Percentiles rank a stretch among this genome's conserved stretches.
phyloP scores from a whole-genome alignment of 1,139 yeast genomes.

The Zygoascus sp. region DNA sequence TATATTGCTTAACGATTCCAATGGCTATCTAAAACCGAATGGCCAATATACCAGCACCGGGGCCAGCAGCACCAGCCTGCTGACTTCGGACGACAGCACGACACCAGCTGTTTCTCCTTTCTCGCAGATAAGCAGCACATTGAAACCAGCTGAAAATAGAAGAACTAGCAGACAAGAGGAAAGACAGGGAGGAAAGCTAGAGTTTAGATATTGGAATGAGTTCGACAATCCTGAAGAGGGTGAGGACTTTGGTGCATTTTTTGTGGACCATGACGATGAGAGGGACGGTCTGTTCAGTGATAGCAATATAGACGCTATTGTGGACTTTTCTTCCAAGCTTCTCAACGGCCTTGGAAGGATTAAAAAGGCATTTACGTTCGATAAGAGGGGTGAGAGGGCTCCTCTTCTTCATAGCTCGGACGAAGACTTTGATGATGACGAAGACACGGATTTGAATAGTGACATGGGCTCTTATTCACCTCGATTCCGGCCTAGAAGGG shows the following conservation, averaged over 20 bases:
- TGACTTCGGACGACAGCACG: constrained; percentile 5
- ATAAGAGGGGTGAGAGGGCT: constrained; percentile 14
- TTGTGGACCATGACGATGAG: constrained; percentile 34
- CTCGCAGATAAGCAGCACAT: not conserved
- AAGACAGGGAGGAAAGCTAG: constrained; percentile 30
- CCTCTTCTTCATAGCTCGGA: constrained; percentile 12
- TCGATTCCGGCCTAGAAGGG: constrained; percentile 20
- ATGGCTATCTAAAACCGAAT: not conserved
- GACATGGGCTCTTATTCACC: constrained; percentile 22
- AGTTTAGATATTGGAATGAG: constrained; percentile 64
- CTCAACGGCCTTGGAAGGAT: constrained; percentile 19
- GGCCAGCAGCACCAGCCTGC: not conserved
- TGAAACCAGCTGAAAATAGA: not conserved
- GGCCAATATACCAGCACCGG: not conserved
- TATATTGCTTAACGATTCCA: constrained; percentile 21
- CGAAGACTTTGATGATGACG: constrained; percentile 23
- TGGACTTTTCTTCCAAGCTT: constrained; percentile 25
- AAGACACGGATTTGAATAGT: constrained; percentile 11
- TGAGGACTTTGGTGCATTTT: constrained; percentile 31
- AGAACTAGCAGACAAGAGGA: constrained; percentile 2
- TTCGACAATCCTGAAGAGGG: constrained; percentile 61
- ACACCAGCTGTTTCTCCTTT: constrained; percentile 7
- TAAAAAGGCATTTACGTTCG: constrained; percentile 15
- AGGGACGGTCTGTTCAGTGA: constrained; percentile 33
- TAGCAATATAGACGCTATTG: constrained; percentile 35